Percentiles rank a stretch among this genome's conserved stretches.
These are phyloP conservation scores for Aspergillus hortae DNA, from an alignment of 2,329 filamentous ascomycete species.

Conservation along the genomic window DNA sequence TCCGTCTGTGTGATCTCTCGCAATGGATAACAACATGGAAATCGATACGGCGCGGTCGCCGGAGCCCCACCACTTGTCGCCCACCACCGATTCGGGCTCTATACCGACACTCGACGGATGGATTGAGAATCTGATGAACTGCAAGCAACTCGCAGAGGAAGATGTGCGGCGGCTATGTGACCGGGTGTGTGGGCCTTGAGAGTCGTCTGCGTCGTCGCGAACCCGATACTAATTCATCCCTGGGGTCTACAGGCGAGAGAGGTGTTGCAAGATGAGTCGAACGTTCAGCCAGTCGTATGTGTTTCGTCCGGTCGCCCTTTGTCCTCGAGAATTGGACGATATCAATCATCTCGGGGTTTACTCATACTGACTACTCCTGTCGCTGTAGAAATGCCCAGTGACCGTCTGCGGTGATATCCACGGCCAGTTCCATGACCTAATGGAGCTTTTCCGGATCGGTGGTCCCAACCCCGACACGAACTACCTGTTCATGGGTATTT, in stretches of 20 bases:
- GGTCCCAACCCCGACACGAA: conserved; percentile 98
- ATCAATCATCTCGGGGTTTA: background rate
- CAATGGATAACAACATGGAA: conserved; percentile 98
- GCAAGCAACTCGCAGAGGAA: conserved; percentile 93
- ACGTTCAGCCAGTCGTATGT: conserved; percentile 95
- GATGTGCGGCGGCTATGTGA: conserved; percentile 97
- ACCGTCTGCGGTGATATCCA: conserved; percentile 99
- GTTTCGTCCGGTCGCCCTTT: conserved; percentile 11
- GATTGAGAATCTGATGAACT: conserved; percentile 97
- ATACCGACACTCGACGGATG: conserved; percentile 94
- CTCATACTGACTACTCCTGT: conserved; percentile 3
- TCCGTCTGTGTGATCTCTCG: conserved; percentile 10
- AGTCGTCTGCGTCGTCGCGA: conserved; percentile 1
- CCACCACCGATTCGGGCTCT: conserved; percentile 77
- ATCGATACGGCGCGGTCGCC: conserved; percentile 84
- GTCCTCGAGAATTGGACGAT: conserved; percentile 14
- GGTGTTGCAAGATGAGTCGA: conserved; percentile 95
- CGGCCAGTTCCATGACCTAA: conserved; percentile 97
- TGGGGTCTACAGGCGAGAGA: conserved; percentile 69
- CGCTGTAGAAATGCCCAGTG: conserved; percentile 84
- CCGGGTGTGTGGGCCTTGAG: conserved; percentile 63
- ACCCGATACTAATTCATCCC: conserved; percentile 6
- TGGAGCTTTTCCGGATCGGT: conserved; percentile 99
- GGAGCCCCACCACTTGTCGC: conserved; percentile 70
- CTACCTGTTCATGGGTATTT: conserved; percentile 96